A percentile compares a stretch with the other conserved stretches of the same genome.
These are phyloP conservation scores for Mycosphaerella sp. DNA, from an alignment of 2,329 filamentous ascomycete species.

Conservation along the genomic window DNA sequence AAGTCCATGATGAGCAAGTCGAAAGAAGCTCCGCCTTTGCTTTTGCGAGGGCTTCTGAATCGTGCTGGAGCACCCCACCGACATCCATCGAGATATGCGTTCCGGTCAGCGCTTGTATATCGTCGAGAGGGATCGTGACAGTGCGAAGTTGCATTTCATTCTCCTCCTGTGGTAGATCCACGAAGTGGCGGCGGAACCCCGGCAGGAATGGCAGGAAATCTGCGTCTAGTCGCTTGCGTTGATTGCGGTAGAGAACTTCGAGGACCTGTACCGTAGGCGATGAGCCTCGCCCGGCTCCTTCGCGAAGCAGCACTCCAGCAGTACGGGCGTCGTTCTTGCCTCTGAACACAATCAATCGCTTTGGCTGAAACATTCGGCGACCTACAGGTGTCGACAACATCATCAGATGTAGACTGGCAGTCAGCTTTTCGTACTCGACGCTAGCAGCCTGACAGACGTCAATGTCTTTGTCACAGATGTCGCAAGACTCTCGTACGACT, in stretches of 20 bases:
- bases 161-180: constrained; percentile 59
- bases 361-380: constrained; percentile 67
- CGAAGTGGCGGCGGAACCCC: constrained; percentile 61
- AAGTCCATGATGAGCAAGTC: constrained; percentile 67
- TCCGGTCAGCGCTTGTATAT: constrained; percentile 79
- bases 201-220: constrained; percentile 81
- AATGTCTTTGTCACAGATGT: constrained; percentile 73
- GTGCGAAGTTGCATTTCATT: constrained; percentile 63
- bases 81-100: constrained; percentile 46
- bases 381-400: constrained; percentile 76
- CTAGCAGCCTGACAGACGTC: constrained; percentile 75
- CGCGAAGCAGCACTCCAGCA: constrained; percentile 70
- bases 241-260: constrained; percentile 61
- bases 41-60: constrained; percentile 47
- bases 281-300: constrained; percentile 62
- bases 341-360: constrained; percentile 76
- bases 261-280: constrained; percentile 69
- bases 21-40: constrained; percentile 64
- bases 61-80: constrained; percentile 35
- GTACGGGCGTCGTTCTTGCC: constrained; percentile 71
- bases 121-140: constrained; percentile 63
- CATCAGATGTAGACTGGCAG: constrained; percentile 69
- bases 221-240: constrained; percentile 66
- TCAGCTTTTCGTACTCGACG: constrained; percentile 73
- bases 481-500: constrained; percentile 78